A percentile compares a stretch with the other conserved stretches of the same genome.
These are phyloP conservation scores for Biscogniauxia sp. DNA, from an alignment of 2,329 filamentous ascomycete genomes.

Conservation along the genomic window DNA sequence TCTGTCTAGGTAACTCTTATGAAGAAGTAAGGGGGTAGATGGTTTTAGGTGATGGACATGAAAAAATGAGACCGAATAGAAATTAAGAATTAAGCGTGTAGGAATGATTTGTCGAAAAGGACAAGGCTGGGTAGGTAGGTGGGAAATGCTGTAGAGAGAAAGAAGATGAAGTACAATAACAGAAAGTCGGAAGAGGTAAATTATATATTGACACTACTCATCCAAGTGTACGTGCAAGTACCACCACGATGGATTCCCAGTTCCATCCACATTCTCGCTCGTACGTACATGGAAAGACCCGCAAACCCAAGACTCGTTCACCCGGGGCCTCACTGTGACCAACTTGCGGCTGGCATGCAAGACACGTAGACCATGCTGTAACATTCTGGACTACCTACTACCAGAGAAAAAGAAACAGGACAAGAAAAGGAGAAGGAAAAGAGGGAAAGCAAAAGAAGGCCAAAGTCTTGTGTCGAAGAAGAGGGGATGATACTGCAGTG, in stretches of 20 bases:
- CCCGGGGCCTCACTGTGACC: background rate
- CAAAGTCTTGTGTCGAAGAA: constrained; percentile 6
- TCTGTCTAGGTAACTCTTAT: too few relatives aligned
- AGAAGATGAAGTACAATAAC: background rate
- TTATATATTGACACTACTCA: too few relatives aligned
- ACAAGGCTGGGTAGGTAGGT: background rate
- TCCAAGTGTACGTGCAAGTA: background rate
- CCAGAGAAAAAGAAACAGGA: background rate
- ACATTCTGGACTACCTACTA: background rate
- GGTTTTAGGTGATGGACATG: background rate
- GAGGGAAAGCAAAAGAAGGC: constrained; percentile 1
- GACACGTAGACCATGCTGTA: background rate
- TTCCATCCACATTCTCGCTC: background rate
- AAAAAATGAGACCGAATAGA: background rate
- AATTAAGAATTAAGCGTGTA: background rate
- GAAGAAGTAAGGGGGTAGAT: too few relatives aligned
- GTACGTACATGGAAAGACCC: background rate
- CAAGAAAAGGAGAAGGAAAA: too few relatives aligned
- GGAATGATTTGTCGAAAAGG: background rate
- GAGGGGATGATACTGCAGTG: background rate
- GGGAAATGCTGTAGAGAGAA: too few relatives aligned
- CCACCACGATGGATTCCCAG: background rate
- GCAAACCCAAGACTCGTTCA: background rate
- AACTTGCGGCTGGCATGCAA: constrained; percentile 3
- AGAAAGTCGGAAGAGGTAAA: too few relatives aligned